phyloP scores from a whole-genome alignment of 2,329 filamentous ascomycete genomes.

The Dendryphion nanum region DNA sequence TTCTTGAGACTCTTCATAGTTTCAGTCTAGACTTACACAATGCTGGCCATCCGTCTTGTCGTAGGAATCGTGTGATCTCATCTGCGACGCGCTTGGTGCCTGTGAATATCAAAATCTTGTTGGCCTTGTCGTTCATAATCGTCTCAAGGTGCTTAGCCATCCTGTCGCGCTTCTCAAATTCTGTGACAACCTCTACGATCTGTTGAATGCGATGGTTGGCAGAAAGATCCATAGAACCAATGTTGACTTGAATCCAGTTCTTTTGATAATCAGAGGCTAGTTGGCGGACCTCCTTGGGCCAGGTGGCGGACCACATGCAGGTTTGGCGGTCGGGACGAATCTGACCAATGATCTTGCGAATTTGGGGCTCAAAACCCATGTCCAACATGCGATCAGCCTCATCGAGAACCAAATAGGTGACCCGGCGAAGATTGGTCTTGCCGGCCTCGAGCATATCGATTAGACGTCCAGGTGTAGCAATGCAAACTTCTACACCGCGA shows the following conservation, averaged over 20 bases:
- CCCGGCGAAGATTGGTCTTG: constrained; percentile 96
- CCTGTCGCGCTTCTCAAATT: constrained; percentile 95
- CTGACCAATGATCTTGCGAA: constrained; percentile 96
- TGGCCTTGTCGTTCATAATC: constrained; percentile 93
- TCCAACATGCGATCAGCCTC: constrained; percentile 99
- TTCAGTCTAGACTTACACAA: constrained; percentile 66
- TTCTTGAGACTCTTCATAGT: neutral
- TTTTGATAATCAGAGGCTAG: constrained; percentile 87
- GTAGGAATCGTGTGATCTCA: constrained; percentile 95
- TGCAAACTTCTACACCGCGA: constrained; percentile 96
- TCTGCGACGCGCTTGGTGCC: constrained; percentile 87
- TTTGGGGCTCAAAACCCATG: constrained; percentile 99
- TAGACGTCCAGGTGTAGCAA: constrained; percentile 93
- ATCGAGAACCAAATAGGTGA: constrained; percentile 97
- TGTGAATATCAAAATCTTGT: constrained; percentile 95
- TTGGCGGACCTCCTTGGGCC: constrained; percentile 97
- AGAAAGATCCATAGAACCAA: constrained; percentile 91
- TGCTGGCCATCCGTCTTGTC: constrained; percentile 96
- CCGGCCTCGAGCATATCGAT: constrained; percentile 98
- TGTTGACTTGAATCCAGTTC: constrained; percentile 98
- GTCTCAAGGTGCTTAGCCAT: constrained; percentile 98
- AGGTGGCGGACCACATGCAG: constrained; percentile 99
- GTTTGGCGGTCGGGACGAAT: constrained; percentile 98
- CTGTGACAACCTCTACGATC: constrained; percentile 92
- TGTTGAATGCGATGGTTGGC: constrained; percentile 98